These are phyloP conservation scores for Aotearoamyces nothofagi DNA, from an alignment of 2,329 filamentous ascomycete species.

Conservation along the genomic window DNA sequence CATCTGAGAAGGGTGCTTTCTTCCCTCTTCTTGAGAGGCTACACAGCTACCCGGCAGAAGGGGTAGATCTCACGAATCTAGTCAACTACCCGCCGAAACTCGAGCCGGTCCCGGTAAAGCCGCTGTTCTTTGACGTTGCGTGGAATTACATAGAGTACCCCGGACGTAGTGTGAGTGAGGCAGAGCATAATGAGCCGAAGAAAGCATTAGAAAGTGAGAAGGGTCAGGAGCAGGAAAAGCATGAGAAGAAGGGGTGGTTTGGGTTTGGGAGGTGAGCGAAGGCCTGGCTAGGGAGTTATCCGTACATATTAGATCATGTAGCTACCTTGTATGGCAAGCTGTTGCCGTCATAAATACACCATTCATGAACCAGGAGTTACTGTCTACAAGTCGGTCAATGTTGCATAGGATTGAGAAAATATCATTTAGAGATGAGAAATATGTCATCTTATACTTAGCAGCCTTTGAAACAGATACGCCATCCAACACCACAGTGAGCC, in stretches of 20 bases:
- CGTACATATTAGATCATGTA: too few relatives aligned
- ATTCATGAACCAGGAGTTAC: too few relatives aligned
- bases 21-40: slow-evolving; percentile 59
- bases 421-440: too few relatives aligned
- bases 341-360: too few relatives aligned
- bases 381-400: too few relatives aligned
- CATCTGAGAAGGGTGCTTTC: slow-evolving; percentile 23
- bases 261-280: slow-evolving; percentile 33
- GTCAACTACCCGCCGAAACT: slow-evolving; percentile 79
- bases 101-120: slow-evolving; percentile 77
- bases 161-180: slow-evolving; percentile 30
- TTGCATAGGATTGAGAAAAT: too few relatives aligned
- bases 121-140: slow-evolving; percentile 87
- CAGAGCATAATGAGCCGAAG: slow-evolving; percentile 5
- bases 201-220: slow-evolving; percentile 16
- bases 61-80: slow-evolving; percentile 60
- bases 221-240: slow-evolving; percentile 23
- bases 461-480: too few relatives aligned
- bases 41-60: slow-evolving; percentile 49
- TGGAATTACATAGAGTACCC: slow-evolving; percentile 98
- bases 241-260: slow-evolving; percentile 67
- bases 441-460: too few relatives aligned
- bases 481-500: too few relatives aligned
- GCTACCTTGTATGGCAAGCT: too few relatives aligned
- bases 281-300: too few relatives aligned